Evolutionary conservation across 371 early-diverging fungal species (phyloP), one percentile per base, ranked within the genome.

Genomic region (Fennellomyces sp.): DNA sequence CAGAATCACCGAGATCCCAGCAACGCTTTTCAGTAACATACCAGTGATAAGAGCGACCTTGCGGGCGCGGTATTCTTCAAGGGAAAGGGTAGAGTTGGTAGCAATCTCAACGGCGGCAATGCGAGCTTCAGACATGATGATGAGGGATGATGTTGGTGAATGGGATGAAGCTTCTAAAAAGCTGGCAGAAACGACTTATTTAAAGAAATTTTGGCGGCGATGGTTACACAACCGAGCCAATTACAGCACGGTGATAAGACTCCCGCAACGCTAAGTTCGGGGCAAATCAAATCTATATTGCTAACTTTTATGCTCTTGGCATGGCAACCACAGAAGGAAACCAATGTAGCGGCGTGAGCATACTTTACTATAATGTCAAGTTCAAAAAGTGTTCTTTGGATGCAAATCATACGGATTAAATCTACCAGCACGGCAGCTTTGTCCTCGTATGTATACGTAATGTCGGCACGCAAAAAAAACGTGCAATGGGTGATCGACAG

Each of bases 1-100:
- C 11, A 4, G 28, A 51, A 21, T 51, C 29, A 51, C 30, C 51
- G 52, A 52, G 21, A 31, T 52, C 35, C 19, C 13, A 6, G 11
- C 15, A 21, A 5, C 19, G 7, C 10, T 28, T 31, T 15, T 47
- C 31, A 30, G 13, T 25, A 2, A 42, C 42, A 39, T 76, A 83
- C 82, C 85, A 19, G 86, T 84, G 57, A 86, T 75, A 52, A 86
- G 77, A 35, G 86, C 86, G 30, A 84, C 84, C 71, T 84, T 86
- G 42, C 86, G 80, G 13, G 66, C 69, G 41, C 76, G 66, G 66
- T 79, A 82, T 42, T 82, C 78, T 67, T 72, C 80, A 28, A 74
- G 61, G 47, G 80, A 72, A 56, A 82, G 64, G 45, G 76, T 55
- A 31, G 66, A 58, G 38, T 51, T 59, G 8, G 38, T 42, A 33